Conservation (phyloP, 108 stramenopile genomes). For the Aurantiochytrium sp. region DNA sequence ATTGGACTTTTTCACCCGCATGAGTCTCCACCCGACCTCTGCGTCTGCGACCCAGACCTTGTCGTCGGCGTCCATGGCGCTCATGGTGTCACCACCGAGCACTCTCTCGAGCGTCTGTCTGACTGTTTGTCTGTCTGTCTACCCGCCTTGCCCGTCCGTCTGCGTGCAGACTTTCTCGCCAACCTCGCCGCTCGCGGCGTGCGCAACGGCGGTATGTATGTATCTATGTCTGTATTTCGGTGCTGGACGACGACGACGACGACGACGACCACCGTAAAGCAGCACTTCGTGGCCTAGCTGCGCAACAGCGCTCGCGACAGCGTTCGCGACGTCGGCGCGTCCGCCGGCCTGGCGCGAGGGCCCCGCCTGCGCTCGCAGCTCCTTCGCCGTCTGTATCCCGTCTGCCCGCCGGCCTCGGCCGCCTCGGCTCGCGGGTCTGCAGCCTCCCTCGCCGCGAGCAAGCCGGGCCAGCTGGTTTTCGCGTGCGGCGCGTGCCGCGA, state of each 20-base stretch:
- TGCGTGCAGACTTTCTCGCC: background rate
- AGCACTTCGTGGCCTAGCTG: background rate
- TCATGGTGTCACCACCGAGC: background rate
- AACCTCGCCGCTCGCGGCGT: background rate
- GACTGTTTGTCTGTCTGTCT: background rate
- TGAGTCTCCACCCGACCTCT: background rate
- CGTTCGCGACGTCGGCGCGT: background rate
- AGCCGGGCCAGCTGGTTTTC: no score
- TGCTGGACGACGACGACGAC: background rate
- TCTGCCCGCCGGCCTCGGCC: background rate
- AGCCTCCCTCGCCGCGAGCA: no score
- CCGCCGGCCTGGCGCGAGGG: background rate
- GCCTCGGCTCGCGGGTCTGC: background rate
- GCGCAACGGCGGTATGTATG: background rate
- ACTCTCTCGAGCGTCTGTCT: background rate
- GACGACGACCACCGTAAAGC: background rate
- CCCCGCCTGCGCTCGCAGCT: background rate
- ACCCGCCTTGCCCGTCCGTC: background rate
- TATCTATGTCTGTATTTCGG: background rate
- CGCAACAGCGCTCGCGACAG: background rate
- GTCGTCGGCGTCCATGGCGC: background rate
- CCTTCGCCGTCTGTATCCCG: background rate
- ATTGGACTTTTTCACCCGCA: background rate
- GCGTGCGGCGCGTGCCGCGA: no score
- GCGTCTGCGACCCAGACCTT: background rate